These are phyloP conservation scores for Xylariaceae sp. DNA, from an alignment of 2,329 filamentous ascomycete species.

Conservation along the genomic window DNA sequence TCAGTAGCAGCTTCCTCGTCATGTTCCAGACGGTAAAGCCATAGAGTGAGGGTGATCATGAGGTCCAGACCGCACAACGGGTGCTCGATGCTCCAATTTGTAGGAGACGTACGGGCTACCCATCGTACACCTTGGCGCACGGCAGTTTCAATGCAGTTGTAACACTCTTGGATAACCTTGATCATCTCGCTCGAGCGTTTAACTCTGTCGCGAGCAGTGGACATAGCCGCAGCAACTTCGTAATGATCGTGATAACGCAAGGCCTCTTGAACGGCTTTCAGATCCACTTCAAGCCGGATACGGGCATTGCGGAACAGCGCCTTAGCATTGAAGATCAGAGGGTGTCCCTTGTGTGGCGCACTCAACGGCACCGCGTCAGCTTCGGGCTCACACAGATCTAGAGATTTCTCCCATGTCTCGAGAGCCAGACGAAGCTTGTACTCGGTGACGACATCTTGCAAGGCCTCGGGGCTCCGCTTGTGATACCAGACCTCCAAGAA, in stretches of 20 bases:
- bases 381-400: constrained; percentile 90
- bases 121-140: constrained; percentile 92
- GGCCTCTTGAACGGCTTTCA: constrained; percentile 94
- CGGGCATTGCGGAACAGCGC: constrained; percentile 94
- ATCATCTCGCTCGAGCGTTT: constrained; percentile 97
- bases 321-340: constrained; percentile 96
- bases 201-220: constrained; percentile 85
- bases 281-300: constrained; percentile 85
- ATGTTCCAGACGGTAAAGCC: constrained; percentile 99
- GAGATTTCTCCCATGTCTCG: constrained; percentile 98
- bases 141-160: constrained; percentile 94
- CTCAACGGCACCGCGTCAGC: constrained; percentile 82
- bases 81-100: constrained; percentile 98
- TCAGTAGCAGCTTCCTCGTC: constrained; percentile 87
- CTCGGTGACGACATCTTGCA: constrained; percentile 96
- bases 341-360: constrained; percentile 92
- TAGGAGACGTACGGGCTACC: constrained; percentile 96
- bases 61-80: constrained; percentile 93
- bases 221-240: constrained; percentile 96
- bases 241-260: constrained; percentile 96
- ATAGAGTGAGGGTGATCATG: constrained; percentile 95
- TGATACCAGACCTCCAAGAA: constrained; percentile 99
- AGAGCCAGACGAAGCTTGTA: constrained; percentile 94
- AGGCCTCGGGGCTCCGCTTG: constrained; percentile 94
- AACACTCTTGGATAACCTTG: constrained; percentile 96